Evolutionary conservation across 179 eudicot genomes (phyloP), one percentile per base, ranked within the genome.

Genomic region (Beta macrorhiza): DNA sequence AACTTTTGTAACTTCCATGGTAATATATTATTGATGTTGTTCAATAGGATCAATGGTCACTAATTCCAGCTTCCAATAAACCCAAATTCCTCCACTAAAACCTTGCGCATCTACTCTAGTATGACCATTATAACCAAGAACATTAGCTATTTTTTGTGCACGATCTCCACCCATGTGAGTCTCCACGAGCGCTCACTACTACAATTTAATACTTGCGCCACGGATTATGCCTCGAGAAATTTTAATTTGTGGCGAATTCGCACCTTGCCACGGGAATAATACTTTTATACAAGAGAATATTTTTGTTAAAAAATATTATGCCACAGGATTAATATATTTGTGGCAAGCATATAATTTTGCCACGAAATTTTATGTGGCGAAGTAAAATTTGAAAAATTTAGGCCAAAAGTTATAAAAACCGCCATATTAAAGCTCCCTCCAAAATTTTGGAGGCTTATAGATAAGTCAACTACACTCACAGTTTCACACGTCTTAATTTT

Each of bases 81-180:
- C 25, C 25, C 25, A 25, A 25, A 25, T 25, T 25, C 25, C 25
- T 25, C 25, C 25, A 25, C 25, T 7, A 8, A 8, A 8, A 5
- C 11, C 11, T 53, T 53, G 57, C 2, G 57, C 57, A 11, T 53
- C 57, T 1, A 53, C 12, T 53, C 57, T 8, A 53, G 12, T 53
- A 11, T 53, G 57, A 11, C 57, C 57, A 53, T 53, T 72, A 82
- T 42, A 45, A 70, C 19, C 80, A 86, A 51, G 25, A 25, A 25
- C 64, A 42, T 70, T 19, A 72, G 17, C 55, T 88, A 9, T 13
- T 81, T 78, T 69, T 77, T 78, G 82, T 80, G 25, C 67, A 86
- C 7, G 65, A 82, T 64, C 84, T 82, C 85, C 86, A 90, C 1
- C 76, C 87, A 55, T 87, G 83, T 53, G 57, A 7, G 57, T 53